Base-by-base conservation (phyloP, 2,329 filamentous ascomycete genomes). In the Ceratocystiopsis sp. region DNA sequence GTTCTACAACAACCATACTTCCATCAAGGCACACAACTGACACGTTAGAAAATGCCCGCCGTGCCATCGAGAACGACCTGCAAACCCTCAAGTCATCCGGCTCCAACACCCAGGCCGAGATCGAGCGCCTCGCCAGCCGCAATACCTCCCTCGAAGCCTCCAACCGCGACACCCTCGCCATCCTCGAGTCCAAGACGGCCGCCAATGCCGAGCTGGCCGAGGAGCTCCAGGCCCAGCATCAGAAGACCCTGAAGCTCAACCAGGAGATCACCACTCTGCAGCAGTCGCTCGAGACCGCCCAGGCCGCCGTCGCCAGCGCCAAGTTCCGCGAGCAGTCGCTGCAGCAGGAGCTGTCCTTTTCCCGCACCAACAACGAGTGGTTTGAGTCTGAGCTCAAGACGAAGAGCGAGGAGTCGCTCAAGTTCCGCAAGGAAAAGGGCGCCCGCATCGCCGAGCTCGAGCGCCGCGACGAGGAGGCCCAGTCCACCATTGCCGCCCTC, bases 381-480 rank as follows among this genome's bases (percentile, higher is more conserved):
- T 80, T 91, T 44, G 85, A 95, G 55, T 78, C 71, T 37, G 91
- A 98, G 59, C 71, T 96, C 18, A 89, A 93, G 65, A 87, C 84
- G 0, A 93, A 94, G 63, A 80, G 75, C 48, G 75, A 79, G 10
- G 91, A 98, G 57, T 78, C 85, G 40, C 73, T 89, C 51, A 94
- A 87, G 55, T 89, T 83, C 61, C 78, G 91, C 49, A 96, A 94
- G 57, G 91, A 98, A 57, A 96, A 95, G 68, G 84, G 84, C 49
- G 80, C 85, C 2, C 81, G 84, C 35, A 84, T 96, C 52, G 75
- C 86, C 10, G 84, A 93, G 54, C 73, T 98, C 25, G 84, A 95
- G 60, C 82, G 86, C 42, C 75, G 82, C 47, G 83, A 89, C 51
- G 89, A 96, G 52, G 91, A 98, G 51, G 76, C 81, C 38, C 78